Percentiles rank a stretch among this genome's conserved stretches.
phyloP scores from a whole-genome alignment of 129 eudicot species.

The Daucus carota region DNA sequence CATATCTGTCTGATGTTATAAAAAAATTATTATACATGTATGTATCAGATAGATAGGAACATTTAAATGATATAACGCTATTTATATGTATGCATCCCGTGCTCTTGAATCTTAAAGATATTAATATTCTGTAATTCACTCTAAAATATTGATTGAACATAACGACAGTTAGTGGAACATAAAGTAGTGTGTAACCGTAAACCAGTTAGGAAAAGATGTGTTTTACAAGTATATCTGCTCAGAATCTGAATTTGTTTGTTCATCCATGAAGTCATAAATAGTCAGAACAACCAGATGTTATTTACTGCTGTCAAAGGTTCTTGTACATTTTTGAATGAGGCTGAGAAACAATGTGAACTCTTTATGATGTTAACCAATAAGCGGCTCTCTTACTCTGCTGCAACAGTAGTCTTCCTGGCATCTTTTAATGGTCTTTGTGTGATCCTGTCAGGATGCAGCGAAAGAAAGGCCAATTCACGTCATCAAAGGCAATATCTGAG shows the following conservation, averaged over 20 bases:
- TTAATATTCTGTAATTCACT: background rate
- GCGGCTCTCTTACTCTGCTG: background rate
- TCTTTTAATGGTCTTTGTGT: slow-evolving; percentile 14
- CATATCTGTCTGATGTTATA: background rate
- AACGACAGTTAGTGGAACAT: background rate
- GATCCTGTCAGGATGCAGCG: slow-evolving; percentile 69
- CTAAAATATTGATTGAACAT: background rate
- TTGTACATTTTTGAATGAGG: background rate
- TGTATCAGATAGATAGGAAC: background rate
- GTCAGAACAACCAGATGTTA: background rate
- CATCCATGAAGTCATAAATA: background rate
- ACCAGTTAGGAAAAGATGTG: background rate
- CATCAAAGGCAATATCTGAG: slow-evolving; percentile 58
- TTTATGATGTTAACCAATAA: background rate
- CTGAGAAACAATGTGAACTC: background rate
- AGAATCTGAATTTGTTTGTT: background rate
- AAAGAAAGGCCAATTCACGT: slow-evolving; percentile 89
- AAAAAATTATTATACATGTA: background rate
- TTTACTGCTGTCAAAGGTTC: background rate
- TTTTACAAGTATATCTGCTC: background rate
- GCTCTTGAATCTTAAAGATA: background rate
- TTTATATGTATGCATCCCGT: background rate
- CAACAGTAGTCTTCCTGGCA: background rate
- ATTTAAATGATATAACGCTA: background rate
- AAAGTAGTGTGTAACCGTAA: background rate